Evolutionary conservation across 352 stramenopile species (phyloP), one percentile per base, ranked within the genome.

Genomic region (Phytophthora boehmeriae): DNA sequence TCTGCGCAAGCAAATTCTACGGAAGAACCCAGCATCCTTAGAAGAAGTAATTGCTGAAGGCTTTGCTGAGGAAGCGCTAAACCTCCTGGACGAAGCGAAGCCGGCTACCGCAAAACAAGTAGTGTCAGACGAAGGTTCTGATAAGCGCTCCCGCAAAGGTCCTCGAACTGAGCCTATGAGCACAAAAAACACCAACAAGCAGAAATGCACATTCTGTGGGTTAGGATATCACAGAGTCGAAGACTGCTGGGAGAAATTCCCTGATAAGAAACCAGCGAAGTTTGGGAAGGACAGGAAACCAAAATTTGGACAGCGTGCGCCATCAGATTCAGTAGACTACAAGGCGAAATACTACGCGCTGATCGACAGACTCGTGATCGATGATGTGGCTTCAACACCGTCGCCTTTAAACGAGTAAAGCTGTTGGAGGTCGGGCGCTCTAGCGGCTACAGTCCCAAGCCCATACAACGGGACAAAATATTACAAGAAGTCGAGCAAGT

Each of bases 301-400:
- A 38, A 38, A 6, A 38, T 38, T 38, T 13, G 32, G 32, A 13
- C 32, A 38, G 13, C 13, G 32, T 13, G 32, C 32, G 6, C 32
- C 6, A 38, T 6, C 32, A 6, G 13, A 38, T 13, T 38, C 32
- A 13, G 32, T 38, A 6, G 42, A 60, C 41, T 53, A 53, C 30
- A 52, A 44, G 16, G 28, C 53, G 0, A 60, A 60, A 20, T 53
- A 60, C 42, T 60, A 30, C 19, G 42, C 42, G 8, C n/a, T 60
- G 2, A 14, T 61, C 22, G 54, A 45, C 38, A 8, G 38, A 45
- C 38, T 45, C 16, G 38, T 45, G 38, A 16, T 19, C 11, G 17
- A 45, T 19, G 38, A 45, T 16, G 17, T 20, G 11, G 16, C 11
- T 38, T 16, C 38, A 5, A 9, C 32, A 38, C 32, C 32, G 32